Base-by-base conservation (phyloP, 2,329 filamentous ascomycete genomes). In the Bisporella sp. region DNA sequence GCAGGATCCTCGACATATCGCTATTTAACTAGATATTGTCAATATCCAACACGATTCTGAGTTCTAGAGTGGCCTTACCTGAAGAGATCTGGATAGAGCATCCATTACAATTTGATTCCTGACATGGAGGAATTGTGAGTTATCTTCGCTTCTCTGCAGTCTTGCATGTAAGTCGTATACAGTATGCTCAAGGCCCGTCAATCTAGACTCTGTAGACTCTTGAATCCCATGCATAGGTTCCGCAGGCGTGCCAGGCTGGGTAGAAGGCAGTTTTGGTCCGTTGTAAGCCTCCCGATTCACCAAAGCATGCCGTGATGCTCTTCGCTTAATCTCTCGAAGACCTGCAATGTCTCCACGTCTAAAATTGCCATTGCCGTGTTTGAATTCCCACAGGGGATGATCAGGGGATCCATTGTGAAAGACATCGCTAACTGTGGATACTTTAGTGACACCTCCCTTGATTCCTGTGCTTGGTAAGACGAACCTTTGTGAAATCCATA, bases 401-500 rank as follows among this genome's bases (percentile, higher is more conserved):
- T 97, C 93, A 9, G 92, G 90, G 41, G 87, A 91, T 8, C 89
- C 90, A 4, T 90, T 96, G 68, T 97, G 92, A 66, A 97, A 99
- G 28, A 97, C 93, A 67, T 99, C 93, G 73, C 93, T 96, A 62
- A 97, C 93, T 96, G 62, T 40, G 52, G 31, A 53, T 46, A 46
- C n/a, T 28, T 48, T 46, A 58, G 50, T 42, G 37, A 30, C 37
- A 31, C 40, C 29, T 30, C 42, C 21, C 54, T 29, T 32, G 47
- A 49, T 31, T 45, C 41, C 66, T 44, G 60, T 46, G 57, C 28
- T 31, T 32, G 33, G 47, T 47, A 5, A 12, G 49, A 58, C 67
- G 46, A 69, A 95, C 91, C 91, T 87, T 99, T 99, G 68, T 99
- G 93, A 69, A 99, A 99, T 5, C 93, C 93, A 62, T 99, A 99